Base-by-base conservation (phyloP, 768 basidiomycete species). In the Ramaria rubella region DNA sequence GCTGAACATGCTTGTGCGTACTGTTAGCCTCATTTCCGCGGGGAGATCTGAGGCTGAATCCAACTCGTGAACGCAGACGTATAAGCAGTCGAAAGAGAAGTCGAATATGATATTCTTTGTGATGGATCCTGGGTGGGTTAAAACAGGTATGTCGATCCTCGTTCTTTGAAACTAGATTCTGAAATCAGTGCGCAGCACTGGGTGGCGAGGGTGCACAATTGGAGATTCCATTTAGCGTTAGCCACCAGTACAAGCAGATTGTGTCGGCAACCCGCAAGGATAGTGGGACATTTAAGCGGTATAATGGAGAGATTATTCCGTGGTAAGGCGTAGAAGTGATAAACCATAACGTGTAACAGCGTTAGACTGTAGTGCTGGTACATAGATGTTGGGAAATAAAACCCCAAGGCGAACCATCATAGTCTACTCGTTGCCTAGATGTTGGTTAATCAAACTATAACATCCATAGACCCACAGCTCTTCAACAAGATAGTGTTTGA, bases 101-200 rank as follows among this genome's bases (percentile, higher is more conserved):
- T 67, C 69, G 0, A 68, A 73, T 52, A 50, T 72, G 19, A 70
- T 70, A 6, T 59, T 64, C 1, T 61, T 73, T 33, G 63, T 67
- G 19, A 27, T 72, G 7, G 69, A 71, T 44, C 73, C 74, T 5
- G 73, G 72, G 19, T 74, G 73, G 73, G 70, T 73, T 8, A 72
- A 73, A 62, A 72, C 71, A 27, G 67, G 73, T 71, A 34, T 58
- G 62, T 59, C 36, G 15, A 3, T 8, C 4, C 34, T 23, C 33
- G 12, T 12, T 11, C 27, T 27, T 49, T 6, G 29, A 26, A 40
- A 29, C 46, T 5, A n/a, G 17, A 31, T 33, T 49, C 49, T 38
- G 29, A 49, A 27, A 4, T 52, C 5, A 24, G 5, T 43, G 23
- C 5, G 29, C 51, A 71, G 73, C 69, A 27, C 70, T 73, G 73